These are phyloP conservation scores for Citrus sinensis DNA, from an alignment of 345 rosid genomes.

Conservation along the genomic window DVS_A1.0 CM039163.1:8029501-8030000, in stretches of 20 bases:
- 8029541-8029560: too few relatives aligned
- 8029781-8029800: conserved; percentile 99
- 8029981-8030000: conserved; percentile 87
- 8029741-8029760: conserved; percentile 43
- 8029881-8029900: not conserved
- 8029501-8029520: too few relatives aligned
- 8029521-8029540: too few relatives aligned
- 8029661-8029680: not conserved
- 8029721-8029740: not conserved
- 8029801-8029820: conserved; percentile 97
- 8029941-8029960: not conserved
- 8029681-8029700: not conserved
- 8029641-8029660: not conserved
- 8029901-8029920: not conserved
- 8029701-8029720: not conserved
- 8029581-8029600: too few relatives aligned
- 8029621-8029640: not conserved
- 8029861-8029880: conserved; percentile 7
- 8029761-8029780: conserved; percentile 96
- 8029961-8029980: conserved; percentile 44
- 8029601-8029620: too few relatives aligned
- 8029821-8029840: conserved; percentile 55
- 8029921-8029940: not conserved
- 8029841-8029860: conserved; percentile 5
- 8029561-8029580: too few relatives aligned